These are phyloP conservation scores for Rhodosporidiobolus odoratus DNA, from an alignment of 768 basidiomycete genomes.

Conservation along the genomic window DNA sequence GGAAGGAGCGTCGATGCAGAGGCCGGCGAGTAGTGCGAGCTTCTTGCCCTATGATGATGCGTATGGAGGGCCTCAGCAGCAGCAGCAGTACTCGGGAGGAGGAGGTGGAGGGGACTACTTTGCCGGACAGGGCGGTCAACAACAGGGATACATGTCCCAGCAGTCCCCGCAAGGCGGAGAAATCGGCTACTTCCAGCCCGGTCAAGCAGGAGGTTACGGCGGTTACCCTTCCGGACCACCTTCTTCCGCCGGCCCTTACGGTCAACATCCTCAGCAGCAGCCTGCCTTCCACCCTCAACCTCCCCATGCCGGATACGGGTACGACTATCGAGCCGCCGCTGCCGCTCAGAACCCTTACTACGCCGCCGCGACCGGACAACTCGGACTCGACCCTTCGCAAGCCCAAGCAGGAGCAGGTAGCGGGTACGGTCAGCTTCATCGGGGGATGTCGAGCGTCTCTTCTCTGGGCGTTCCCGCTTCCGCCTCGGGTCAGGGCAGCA, in stretches of 20 bases:
- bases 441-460: constrained; percentile 27
- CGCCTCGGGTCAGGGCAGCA: background rate
- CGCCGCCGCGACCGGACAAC: constrained; percentile 36
- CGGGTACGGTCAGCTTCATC: constrained; percentile 25
- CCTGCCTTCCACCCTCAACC: constrained; percentile 25
- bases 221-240: background rate
- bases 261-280: constrained; percentile 1
- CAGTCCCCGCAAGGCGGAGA: background rate
- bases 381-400: constrained; percentile 16
- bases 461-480: constrained; percentile 13
- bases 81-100: background rate
- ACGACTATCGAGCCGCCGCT: constrained; percentile 30
- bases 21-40: constrained; percentile 19
- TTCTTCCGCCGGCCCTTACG: background rate
- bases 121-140: background rate
- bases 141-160: background rate
- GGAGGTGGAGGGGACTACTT: constrained; percentile 2
- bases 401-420: background rate
- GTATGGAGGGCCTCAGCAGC: constrained; percentile 20
- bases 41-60: constrained; percentile 29
- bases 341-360: constrained; percentile 38
- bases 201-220: background rate
- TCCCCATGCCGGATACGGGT: constrained; percentile 17
- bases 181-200: background rate
- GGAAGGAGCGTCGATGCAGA: background rate